These are phyloP conservation scores for Rhizophora mangle DNA, from an alignment of 345 rosid species.

Conservation along the genomic window DNA sequence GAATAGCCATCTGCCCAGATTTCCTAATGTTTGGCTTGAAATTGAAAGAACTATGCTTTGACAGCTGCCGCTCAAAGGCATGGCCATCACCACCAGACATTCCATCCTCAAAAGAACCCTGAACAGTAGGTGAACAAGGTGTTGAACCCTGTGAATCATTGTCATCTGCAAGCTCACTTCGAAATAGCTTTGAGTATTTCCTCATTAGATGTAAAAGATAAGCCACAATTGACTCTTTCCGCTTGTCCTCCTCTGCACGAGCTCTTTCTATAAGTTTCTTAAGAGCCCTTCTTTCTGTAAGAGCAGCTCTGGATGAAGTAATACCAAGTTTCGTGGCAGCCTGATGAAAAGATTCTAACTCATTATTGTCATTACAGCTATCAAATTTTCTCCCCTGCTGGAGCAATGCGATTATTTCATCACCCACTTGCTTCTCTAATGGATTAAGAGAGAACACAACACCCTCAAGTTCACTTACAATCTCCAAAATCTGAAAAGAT, in stretches of 20 bases:
- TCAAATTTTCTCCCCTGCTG: constrained; percentile 88
- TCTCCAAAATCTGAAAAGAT: constrained; percentile 69
- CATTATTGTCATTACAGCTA: constrained; percentile 51
- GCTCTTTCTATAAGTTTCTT: constrained; percentile 93
- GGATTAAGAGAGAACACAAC: constrained; percentile 61
- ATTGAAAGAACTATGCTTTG: constrained; percentile 73
- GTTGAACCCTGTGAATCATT: constrained; percentile 86
- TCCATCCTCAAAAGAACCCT: constrained; percentile 49
- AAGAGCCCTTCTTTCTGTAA: constrained; percentile 85
- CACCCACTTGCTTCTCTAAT: constrained; percentile 90
- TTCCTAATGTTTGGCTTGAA: constrained; percentile 49
- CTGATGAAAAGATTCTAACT: constrained; percentile 81
- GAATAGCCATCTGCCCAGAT: constrained; percentile 68
- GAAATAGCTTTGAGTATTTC: constrained; percentile 87
- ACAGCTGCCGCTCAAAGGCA: constrained; percentile 76
- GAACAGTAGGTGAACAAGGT: constrained; percentile 83
- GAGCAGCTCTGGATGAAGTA: constrained; percentile 84
- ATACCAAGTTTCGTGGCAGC: constrained; percentile 78
- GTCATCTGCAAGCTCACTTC: constrained; percentile 78
- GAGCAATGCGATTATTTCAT: constrained; percentile 74
- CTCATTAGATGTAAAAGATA: constrained; percentile 91
- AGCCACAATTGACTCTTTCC: constrained; percentile 95
- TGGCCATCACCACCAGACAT: constrained; percentile 37
- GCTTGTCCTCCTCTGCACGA: constrained; percentile 90
- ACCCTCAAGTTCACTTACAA: constrained; percentile 66